Evolutionary conservation across 306 rosid genomes (phyloP).

Genomic region (Mimosa pudica): DNA sequence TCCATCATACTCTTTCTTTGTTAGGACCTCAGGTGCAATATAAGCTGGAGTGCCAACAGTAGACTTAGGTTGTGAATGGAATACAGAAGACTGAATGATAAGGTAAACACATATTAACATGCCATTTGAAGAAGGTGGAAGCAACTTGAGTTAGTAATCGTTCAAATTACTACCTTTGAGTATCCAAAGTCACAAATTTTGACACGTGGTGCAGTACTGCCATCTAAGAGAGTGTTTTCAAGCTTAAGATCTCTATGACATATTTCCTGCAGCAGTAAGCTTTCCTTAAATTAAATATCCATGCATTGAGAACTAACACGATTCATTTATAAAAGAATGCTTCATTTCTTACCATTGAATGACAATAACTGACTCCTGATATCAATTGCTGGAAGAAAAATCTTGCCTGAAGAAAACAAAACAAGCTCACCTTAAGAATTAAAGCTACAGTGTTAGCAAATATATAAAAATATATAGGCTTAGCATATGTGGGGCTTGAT

Average conservation of each 20-base stretch:
- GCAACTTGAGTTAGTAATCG: neutral
- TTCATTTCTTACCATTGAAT: constrained; percentile 67
- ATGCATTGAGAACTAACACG: constrained; percentile 11
- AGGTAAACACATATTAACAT: constrained; percentile 38
- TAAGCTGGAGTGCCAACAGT: constrained; percentile 91
- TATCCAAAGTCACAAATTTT: constrained; percentile 88
- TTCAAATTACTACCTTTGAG: constrained; percentile 67
- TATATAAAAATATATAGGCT: neutral
- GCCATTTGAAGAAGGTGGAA: neutral
- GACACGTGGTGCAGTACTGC: constrained; percentile 73
- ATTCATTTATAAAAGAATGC: constrained; percentile 8
- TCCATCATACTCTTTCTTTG: constrained; percentile 77
- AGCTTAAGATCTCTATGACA: constrained; percentile 95
- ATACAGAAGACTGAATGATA: constrained; percentile 61
- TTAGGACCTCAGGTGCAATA: constrained; percentile 87
- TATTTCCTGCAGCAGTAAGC: constrained; percentile 61
- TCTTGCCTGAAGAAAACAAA: constrained; percentile 62
- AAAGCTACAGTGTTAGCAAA: constrained; percentile 10
- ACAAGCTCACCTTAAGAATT: constrained; percentile 17
- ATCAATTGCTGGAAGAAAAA: constrained; percentile 91
- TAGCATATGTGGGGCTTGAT: neutral
- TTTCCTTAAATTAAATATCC: constrained; percentile 14
- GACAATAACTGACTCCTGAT: constrained; percentile 90
- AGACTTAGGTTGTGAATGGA: constrained; percentile 89
- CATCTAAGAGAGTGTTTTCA: constrained; percentile 82